Evolutionary conservation across 768 basidiomycete genomes (phyloP).

Genomic region (Lactifluus echinatus): DNA sequence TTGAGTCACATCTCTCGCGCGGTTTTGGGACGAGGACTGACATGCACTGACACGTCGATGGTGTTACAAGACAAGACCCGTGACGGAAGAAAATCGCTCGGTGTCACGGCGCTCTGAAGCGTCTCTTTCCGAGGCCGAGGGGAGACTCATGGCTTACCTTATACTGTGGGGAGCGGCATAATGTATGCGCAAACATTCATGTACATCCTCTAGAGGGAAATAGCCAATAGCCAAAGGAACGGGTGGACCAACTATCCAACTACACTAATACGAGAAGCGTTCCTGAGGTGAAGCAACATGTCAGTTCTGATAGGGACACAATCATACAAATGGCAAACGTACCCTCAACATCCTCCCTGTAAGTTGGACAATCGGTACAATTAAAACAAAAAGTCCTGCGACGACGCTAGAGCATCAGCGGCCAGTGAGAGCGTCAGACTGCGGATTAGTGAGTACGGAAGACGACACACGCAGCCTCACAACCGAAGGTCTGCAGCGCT

Average conservation of each 20-base stretch:
- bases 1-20: no score
- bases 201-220: no score
- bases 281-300: background rate
- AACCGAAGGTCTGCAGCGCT: constrained; percentile 52
- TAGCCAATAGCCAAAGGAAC: background rate
- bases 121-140: no score
- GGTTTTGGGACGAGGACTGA: no score
- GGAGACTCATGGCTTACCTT: no score
- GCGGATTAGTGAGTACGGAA: background rate
- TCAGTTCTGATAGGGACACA: background rate
- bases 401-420: constrained; percentile 33
- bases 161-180: no score
- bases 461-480: constrained; percentile 47
- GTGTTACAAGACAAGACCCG: no score
- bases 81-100: no score
- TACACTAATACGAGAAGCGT: constrained; percentile 7
- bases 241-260: background rate
- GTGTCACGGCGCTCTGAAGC: no score
- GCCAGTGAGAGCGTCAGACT: background rate
- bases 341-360: constrained; percentile 42
- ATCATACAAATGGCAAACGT: constrained; percentile 22
- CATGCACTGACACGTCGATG: no score
- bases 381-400: constrained; percentile 40
- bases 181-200: no score
- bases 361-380: constrained; percentile 43